Base-by-base conservation (phyloP, 2,329 filamentous ascomycete genomes). In the Verticillium tricorpus region DNA sequence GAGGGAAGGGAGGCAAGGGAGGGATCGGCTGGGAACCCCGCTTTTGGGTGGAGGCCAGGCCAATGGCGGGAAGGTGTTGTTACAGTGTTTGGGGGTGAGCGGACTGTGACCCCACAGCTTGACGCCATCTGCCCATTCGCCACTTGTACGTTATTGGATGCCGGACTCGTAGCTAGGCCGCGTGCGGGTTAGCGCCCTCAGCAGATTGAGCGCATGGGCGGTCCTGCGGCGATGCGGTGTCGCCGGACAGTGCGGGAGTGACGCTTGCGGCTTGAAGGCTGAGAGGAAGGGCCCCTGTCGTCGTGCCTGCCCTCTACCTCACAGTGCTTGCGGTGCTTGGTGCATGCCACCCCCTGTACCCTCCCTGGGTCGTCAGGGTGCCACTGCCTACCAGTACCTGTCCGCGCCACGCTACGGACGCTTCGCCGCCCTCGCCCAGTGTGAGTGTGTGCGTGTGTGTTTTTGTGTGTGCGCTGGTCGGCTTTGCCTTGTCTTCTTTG, bases 141-240 rank as follows among this genome's bases (percentile, higher is more conserved):
- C 64, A 66, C 64, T 45, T 6, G 8, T 31, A 56, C 63, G 45
- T 50, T 17, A 66, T 66, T 66, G 64, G 64, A 15, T 58, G 58
- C 40, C 12, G 60, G 64, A 61, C 58, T 40, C 19, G 12, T 25
- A 31, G 32, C 63, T 63, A 65, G 55, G 60, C 57, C 61, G 35
- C 19, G 19, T 54, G 2, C 17, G 39, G 64, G 28, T 63, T 66
- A 66, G 61, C 56, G 61, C 28, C 15, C 37, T 59, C 57, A 61
- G 60, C 61, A 60, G 62, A 66, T 63, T 65, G 64, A 58, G 63
- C 62, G 64, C 61, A 61, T 65, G 63, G 63, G 58, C 64, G 64
- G 62, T 56, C 63, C 58, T 58, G 57, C 58, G 62, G 64, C 61
- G 64, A 35, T 32, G 25, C 31, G 31, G 55, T 34, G 55, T 56